Conservation (phyloP, 495 filamentous ascomycete species). For the Neurospora africana region DNA sequence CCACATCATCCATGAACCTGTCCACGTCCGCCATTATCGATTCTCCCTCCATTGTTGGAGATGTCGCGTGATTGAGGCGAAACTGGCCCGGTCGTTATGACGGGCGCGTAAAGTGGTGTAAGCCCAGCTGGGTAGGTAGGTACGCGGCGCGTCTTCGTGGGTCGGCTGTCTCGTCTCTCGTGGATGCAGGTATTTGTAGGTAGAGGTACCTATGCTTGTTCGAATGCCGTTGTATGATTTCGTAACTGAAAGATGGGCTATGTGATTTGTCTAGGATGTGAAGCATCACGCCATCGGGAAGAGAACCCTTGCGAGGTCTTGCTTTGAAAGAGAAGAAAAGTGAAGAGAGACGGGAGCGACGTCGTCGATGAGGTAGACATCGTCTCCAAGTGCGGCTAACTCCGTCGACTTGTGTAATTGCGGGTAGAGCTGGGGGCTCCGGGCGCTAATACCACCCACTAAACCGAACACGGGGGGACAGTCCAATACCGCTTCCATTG, state of each 20-base stretch:
- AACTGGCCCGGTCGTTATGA: neutral
- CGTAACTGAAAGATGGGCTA: too few relatives aligned
- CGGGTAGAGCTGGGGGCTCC: neutral
- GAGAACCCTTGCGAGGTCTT: neutral
- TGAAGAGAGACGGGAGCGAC: neutral
- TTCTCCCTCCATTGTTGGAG: neutral
- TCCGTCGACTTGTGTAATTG: neutral
- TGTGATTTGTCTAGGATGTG: too few relatives aligned
- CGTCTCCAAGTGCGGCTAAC: neutral
- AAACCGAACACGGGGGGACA: too few relatives aligned
- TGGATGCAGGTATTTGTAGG: too few relatives aligned
- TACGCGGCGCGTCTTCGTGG: neutral
- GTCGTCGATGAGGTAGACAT: neutral
- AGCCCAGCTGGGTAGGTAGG: neutral
- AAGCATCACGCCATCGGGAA: too few relatives aligned
- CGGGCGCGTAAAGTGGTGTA: neutral
- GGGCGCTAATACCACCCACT: neutral
- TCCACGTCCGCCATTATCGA: constrained; percentile 21
- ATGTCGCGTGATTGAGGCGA: neutral
- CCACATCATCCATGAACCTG: constrained; percentile 6
- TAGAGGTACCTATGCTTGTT: neutral
- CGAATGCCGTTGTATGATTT: neutral
- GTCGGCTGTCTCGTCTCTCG: neutral
- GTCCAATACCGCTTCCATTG: too few relatives aligned
- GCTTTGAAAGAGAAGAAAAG: neutral